These are phyloP conservation scores for Agaricus sinodeliciosus DNA, from an alignment of 768 basidiomycete species.

Conservation along the genomic window DNA sequence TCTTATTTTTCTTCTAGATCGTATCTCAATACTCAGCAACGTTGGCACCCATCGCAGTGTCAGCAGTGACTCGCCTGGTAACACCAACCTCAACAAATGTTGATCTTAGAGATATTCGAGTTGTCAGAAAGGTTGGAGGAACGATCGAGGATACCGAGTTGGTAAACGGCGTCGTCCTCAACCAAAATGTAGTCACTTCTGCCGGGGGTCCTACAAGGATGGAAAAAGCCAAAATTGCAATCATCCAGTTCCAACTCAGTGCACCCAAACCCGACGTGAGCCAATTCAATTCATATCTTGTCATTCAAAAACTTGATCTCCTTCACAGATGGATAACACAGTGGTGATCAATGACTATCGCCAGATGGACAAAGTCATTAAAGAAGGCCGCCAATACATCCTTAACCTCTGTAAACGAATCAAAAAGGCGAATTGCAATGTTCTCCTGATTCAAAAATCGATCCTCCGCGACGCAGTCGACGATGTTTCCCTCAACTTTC, in stretches of 20 bases:
- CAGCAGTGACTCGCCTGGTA: constrained; percentile 87
- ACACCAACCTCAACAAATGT: constrained; percentile 90
- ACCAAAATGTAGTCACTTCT: constrained; percentile 87
- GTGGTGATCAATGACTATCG: constrained; percentile 99
- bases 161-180: constrained; percentile 93
- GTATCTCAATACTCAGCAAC: constrained; percentile 99
- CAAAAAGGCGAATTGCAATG: constrained; percentile 99
- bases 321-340: constrained; percentile 93
- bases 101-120: constrained; percentile 90
- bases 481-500: constrained; percentile 94
- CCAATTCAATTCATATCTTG: constrained; percentile 6
- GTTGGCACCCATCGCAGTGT: constrained; percentile 97
- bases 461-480: constrained; percentile 99
- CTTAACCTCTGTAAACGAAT: constrained; percentile 99
- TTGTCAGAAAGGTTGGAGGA: constrained; percentile 98
- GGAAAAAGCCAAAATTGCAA: constrained; percentile 97
- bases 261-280: constrained; percentile 96
- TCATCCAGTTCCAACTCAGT: constrained; percentile 97
- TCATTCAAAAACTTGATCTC: constrained; percentile 11
- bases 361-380: constrained; percentile 99
- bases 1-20: constrained; percentile 47
- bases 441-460: constrained; percentile 97
- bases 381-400: constrained; percentile 96
- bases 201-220: constrained; percentile 92
- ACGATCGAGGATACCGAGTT: constrained; percentile 99